phyloP scores from a whole-genome alignment of 2,329 filamentous ascomycete genomes.

The Aspergillus fumigatus region DNA sequence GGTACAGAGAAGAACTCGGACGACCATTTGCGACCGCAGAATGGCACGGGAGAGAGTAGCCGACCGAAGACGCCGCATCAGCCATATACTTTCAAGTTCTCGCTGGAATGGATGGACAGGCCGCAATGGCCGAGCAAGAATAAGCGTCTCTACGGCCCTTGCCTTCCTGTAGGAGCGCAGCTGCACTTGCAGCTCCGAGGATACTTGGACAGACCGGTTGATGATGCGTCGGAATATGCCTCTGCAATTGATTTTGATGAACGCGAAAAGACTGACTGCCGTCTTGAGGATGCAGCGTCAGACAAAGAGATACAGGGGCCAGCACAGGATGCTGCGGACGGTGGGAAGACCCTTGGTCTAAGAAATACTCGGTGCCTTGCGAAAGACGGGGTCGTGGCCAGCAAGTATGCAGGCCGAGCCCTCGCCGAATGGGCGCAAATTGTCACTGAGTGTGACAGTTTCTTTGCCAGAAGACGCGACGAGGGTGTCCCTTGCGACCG shows the following conservation, averaged over 20 bases:
- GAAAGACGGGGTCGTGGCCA: constrained; percentile 34
- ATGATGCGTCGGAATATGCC: constrained; percentile 19
- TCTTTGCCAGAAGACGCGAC: constrained; percentile 57
- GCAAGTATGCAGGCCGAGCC: constrained; percentile 59
- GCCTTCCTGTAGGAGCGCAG: constrained; percentile 54
- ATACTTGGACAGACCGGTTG: constrained; percentile 20
- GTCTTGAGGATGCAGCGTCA: constrained; percentile 5
- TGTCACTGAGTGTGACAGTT: constrained; percentile 59
- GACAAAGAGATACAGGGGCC: constrained; percentile 1
- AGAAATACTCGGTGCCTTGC: constrained; percentile 11
- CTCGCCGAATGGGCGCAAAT: constrained; percentile 62
- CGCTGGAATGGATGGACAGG: constrained; percentile 60
- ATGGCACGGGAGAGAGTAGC: constrained; percentile 20
- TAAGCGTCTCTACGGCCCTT: constrained; percentile 52
- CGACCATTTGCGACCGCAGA: constrained; percentile 19
- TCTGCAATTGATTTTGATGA: constrained; percentile 16
- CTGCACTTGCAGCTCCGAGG: constrained; percentile 44
- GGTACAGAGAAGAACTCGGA: constrained; percentile 25
- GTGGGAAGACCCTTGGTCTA: constrained; percentile 7
- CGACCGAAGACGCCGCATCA: constrained; percentile 46
- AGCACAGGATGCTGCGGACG: background rate
- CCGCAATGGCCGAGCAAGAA: constrained; percentile 47
- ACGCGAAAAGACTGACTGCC: constrained; percentile 6
- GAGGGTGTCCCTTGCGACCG: constrained; percentile 57
- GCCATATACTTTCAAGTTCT: constrained; percentile 62